These are phyloP conservation scores for Streptanthus diversifolius DNA, from an alignment of 345 rosid species.

Conservation along the genomic window DNA sequence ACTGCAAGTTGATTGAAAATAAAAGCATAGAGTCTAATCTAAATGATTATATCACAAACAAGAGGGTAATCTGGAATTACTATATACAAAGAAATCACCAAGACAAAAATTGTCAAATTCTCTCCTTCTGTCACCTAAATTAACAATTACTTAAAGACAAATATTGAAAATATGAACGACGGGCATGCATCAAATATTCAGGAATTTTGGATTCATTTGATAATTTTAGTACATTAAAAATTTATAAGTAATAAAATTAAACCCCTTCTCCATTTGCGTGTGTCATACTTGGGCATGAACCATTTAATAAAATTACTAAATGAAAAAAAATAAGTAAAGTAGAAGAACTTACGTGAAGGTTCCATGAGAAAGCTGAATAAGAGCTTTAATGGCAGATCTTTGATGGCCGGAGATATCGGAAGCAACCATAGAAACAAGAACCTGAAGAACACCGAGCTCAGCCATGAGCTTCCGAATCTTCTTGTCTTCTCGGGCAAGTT, in stretches of 20 bases:
- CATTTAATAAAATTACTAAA: not conserved
- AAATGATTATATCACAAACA: not conserved
- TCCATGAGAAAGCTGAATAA: slow-evolving; percentile 81
- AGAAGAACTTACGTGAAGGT: slow-evolving; percentile 58
- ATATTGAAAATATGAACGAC: not conserved
- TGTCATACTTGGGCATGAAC: not conserved
- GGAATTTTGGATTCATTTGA: not conserved
- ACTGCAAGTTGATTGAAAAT: slow-evolving; percentile 18
- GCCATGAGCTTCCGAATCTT: slow-evolving; percentile 64
- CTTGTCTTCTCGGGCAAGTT: slow-evolving; percentile 55
- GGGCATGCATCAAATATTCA: not conserved
- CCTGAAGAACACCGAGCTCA: slow-evolving; percentile 80
- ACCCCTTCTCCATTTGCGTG: not conserved
- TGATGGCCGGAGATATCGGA: slow-evolving; percentile 44
- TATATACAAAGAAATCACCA: not conserved
- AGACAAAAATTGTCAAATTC: not conserved
- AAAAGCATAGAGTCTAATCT: not conserved
- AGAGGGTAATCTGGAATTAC: not conserved
- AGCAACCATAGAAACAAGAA: slow-evolving; percentile 66
- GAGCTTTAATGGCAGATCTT: slow-evolving; percentile 58
- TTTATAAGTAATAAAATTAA: too few species aligned
- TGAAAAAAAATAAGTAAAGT: not conserved
- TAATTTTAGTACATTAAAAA: too few species aligned
- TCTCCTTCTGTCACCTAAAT: not conserved
- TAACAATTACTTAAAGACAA: not conserved